phyloP scores from a whole-genome alignment of 2,329 filamentous ascomycete genomes.

The Aspergillus floridensis region DNA sequence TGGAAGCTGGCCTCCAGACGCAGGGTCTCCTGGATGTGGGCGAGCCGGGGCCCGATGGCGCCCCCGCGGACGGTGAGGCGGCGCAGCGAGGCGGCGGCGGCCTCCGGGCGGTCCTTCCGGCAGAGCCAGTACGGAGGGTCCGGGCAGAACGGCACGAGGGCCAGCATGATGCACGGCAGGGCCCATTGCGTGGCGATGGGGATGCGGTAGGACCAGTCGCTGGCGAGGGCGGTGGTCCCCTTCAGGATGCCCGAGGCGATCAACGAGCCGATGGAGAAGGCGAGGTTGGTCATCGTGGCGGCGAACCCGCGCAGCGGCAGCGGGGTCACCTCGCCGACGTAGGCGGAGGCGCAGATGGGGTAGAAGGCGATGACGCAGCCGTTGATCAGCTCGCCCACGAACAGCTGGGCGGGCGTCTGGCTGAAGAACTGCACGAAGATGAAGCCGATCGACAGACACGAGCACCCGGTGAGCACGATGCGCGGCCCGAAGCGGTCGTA shows the following conservation, averaged over 20 bases:
- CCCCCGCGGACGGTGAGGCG: conserved; percentile 19
- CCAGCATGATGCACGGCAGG: conserved; percentile 23
- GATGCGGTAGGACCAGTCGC: conserved; percentile 22
- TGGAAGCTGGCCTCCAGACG: conserved; percentile 23
- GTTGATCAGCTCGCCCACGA: conserved; percentile 61
- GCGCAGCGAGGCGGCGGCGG: conserved; percentile 16
- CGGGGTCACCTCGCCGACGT: conserved; percentile 31
- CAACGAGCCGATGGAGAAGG: conserved; percentile 33
- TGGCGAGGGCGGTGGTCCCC: conserved; percentile 19
- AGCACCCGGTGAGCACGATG: conserved; percentile 26
- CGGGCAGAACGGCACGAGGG: conserved; percentile 22
- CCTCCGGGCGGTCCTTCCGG: conserved; percentile 20
- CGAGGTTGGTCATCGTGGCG: conserved; percentile 30
- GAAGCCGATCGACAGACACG: conserved; percentile 41
- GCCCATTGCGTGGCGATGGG: conserved; percentile 28
- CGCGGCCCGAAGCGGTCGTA: conserved; percentile 31
- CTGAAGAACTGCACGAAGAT: conserved; percentile 65
- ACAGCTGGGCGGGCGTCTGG: conserved; percentile 53
- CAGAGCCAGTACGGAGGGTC: conserved; percentile 29
- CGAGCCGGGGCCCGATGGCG: conserved; percentile 22
- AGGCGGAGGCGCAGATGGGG: conserved; percentile 52
- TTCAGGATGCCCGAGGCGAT: conserved; percentile 32
- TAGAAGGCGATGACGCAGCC: conserved; percentile 62
- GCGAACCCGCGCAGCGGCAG: conserved; percentile 31
- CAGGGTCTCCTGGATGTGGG: conserved; percentile 30